Evolutionary conservation across 2,329 filamentous ascomycete genomes (phyloP), one percentile per base, ranked within the genome.

Genomic region (Stagonosporopsis chrysanthemi): DNA sequence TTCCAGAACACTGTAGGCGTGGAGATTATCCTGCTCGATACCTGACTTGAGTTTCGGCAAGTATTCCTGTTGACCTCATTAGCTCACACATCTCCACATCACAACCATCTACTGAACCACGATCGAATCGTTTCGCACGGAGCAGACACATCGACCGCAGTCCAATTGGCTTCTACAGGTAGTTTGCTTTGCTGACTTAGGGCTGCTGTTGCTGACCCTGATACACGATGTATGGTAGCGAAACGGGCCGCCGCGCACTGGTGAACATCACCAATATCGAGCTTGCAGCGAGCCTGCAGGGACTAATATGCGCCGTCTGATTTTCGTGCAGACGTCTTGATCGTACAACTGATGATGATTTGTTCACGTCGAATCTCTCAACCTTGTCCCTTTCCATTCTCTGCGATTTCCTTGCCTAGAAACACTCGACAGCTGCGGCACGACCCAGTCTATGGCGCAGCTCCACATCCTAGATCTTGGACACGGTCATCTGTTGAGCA

Each of bases 1-100:
- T 33, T 48, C 43, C 43, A 57, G 47, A 52, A 43, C 54, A 12
- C 17, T 28, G 26, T 23, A 29, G 54, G 43, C 38, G 54, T 24
- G 51, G 39, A 7, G 8, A 28, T n/a, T 48, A 33, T 57, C 54
- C 48, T 38, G 42, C 36, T 48, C 23, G 19, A 28, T 44, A 24
- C 7, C 31, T 33, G 23, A 26, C 14, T 14, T 29, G 24, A 9
- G 7, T 15, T 23, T 6, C 28, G 36, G 42, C 17, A n/a, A 2
- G 39, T 9, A 8, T 39, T 23, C 31, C 31, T 42, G 24, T 17
- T n/a, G 4, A 2, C 22, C 15, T 39, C 17, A 24, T 43, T 44
- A 22, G 43, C 31, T 9, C 9, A 14, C 11, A 17, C 26, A 24
- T 14, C 22, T 46, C 9, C 36, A 19, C 33, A 9, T 22, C 6